phyloP scores from a whole-genome alignment of 2,329 filamentous ascomycete species.

The Hypoxylon sp. region DNA sequence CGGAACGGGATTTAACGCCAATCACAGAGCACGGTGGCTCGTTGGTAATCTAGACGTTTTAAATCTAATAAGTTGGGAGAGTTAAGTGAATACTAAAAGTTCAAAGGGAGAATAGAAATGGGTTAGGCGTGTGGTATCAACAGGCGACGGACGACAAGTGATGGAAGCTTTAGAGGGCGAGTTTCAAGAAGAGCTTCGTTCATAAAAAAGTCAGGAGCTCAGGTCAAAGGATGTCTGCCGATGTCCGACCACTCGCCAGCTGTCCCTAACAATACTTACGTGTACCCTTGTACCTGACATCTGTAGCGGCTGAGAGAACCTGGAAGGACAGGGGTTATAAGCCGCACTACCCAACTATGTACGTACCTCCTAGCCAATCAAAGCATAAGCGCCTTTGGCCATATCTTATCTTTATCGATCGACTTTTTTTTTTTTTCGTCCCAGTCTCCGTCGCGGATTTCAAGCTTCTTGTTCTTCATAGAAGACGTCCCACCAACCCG shows the following conservation, averaged over 20 bases:
- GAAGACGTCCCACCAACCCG: neutral
- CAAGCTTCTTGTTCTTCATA: neutral
- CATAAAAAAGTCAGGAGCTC: constrained; percentile 22
- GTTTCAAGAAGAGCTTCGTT: constrained; percentile 1
- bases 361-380: too few relatives aligned
- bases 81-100: neutral
- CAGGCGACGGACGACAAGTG: neutral
- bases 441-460: neutral
- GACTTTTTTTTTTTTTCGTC: constrained; percentile 13
- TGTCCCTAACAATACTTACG: constrained; percentile 12
- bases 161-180: neutral
- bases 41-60: neutral
- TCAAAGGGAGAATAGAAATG: neutral
- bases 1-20: constrained; percentile 30
- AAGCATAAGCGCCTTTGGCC: neutral
- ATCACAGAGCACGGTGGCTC: constrained; percentile 41
- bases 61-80: neutral
- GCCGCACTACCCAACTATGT: too few relatives aligned
- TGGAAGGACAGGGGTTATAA: neutral
- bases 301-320: too few relatives aligned
- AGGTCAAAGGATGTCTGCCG: too few relatives aligned
- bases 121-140: neutral
- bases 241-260: constrained; percentile 12
- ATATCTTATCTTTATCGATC: constrained; percentile 29
- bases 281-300: neutral